Evolutionary conservation across 1,284 basidiomycete species (phyloP).

Genomic region (Cutaneotrichosporon sp.): DNA sequence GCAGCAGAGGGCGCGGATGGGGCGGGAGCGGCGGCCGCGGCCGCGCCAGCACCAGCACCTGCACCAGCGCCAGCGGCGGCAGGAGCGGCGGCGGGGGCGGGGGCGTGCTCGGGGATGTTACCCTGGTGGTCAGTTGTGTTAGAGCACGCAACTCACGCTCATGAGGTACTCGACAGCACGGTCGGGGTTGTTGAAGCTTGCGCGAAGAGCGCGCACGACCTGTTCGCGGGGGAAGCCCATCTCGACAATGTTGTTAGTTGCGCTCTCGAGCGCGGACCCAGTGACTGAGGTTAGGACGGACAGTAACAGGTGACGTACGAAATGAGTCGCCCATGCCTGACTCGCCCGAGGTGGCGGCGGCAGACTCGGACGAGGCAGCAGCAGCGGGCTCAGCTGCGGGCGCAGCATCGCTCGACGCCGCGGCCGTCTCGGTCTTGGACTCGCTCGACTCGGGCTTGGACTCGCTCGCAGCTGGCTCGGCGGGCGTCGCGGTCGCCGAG

Average conservation of each 20-base stretch:
- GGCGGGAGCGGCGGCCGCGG: constrained; percentile 43
- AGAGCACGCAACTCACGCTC: constrained; percentile 57
- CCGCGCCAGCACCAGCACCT: constrained; percentile 43
- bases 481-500: constrained; percentile 36
- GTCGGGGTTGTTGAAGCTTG: constrained; percentile 97
- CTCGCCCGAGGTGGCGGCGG: constrained; percentile 6
- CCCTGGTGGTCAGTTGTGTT: constrained; percentile 21
- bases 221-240: constrained; percentile 93
- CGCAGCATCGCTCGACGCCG: constrained; percentile 37
- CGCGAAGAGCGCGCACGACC: constrained; percentile 78
- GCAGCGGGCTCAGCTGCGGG: constrained; percentile 23
- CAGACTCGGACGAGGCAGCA: constrained; percentile 23
- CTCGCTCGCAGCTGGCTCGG: constrained; percentile 31
- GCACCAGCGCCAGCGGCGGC: constrained; percentile 47
- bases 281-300: constrained; percentile 54
- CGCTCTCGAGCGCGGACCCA: constrained; percentile 65
- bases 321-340: constrained; percentile 31
- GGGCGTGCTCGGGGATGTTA: constrained; percentile 36
- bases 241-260: constrained; percentile 76
- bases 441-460: constrained; percentile 24
- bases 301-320: constrained; percentile 24
- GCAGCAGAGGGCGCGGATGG: constrained; percentile 42
- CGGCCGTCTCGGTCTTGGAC: constrained; percentile 26
- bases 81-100: constrained; percentile 38
- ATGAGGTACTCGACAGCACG: constrained; percentile 96